Percentiles rank a stretch among this genome's conserved stretches.
Evolutionary conservation across 306 rosid genomes (phyloP).

Genomic region (Arachis stenosperma): DNA sequence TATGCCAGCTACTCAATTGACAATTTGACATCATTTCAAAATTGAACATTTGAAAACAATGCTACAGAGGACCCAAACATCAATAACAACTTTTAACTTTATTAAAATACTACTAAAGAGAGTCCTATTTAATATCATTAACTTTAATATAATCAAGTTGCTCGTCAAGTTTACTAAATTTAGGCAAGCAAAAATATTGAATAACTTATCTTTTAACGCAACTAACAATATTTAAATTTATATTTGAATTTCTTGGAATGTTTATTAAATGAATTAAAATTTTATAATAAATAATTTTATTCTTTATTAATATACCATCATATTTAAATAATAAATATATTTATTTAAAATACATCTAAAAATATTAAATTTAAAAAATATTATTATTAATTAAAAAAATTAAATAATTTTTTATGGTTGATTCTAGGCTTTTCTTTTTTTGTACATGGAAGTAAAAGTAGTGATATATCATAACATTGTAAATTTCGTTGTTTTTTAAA

Average conservation of each 20-base stretch:
- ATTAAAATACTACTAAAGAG: neutral
- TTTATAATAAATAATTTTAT: too few relatives aligned
- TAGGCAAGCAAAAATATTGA: neutral
- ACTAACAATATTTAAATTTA: neutral
- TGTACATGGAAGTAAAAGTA: too few relatives aligned
- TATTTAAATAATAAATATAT: too few relatives aligned
- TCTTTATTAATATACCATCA: too few relatives aligned
- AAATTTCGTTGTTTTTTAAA: too few relatives aligned
- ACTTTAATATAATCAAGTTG: neutral
- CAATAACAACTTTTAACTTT: neutral
- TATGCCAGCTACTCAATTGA: neutral
- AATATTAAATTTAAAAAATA: too few relatives aligned
- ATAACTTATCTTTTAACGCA: neutral
- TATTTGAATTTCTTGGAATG: neutral
- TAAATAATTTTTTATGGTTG: too few relatives aligned
- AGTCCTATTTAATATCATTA: neutral
- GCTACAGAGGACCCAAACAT: neutral
- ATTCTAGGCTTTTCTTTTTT: too few relatives aligned
- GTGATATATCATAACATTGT: too few relatives aligned
- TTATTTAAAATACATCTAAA: too few relatives aligned
- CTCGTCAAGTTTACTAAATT: neutral
- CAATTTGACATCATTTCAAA: neutral
- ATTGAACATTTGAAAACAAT: neutral
- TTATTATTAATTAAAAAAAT: too few relatives aligned
- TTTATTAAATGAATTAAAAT: too few relatives aligned